Conservation (phyloP, 495 filamentous ascomycete species). For the Tuber brumale region DNA sequence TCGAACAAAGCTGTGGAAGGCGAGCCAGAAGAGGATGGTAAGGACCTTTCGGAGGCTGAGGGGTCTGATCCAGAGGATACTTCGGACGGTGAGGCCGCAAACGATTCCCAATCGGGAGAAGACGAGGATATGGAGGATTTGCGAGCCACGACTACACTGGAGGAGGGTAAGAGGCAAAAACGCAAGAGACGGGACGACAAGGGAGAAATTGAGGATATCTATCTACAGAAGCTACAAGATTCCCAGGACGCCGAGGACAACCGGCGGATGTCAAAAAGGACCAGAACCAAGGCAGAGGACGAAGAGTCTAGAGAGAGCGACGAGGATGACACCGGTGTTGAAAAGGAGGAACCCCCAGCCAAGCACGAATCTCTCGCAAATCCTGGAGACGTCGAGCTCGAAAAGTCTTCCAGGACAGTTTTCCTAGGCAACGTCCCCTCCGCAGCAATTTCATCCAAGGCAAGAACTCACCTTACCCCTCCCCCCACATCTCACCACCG, state of each 20-base stretch:
- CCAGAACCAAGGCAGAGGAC: slow-evolving; percentile 47
- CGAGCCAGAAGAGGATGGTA: slow-evolving; percentile 24
- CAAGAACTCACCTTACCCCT: slow-evolving; percentile 51
- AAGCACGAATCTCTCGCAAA: slow-evolving; percentile 54
- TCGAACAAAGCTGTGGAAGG: slow-evolving; percentile 21
- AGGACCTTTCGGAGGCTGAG: not conserved
- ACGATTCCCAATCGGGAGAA: slow-evolving; percentile 27
- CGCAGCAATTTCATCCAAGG: slow-evolving; percentile 70
- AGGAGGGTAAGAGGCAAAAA: slow-evolving; percentile 53
- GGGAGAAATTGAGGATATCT: slow-evolving; percentile 73
- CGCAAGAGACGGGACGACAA: slow-evolving; percentile 65
- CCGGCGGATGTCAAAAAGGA: slow-evolving; percentile 48
- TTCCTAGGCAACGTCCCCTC: slow-evolving; percentile 89
- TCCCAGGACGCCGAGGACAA: slow-evolving; percentile 48
- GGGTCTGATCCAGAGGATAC: slow-evolving; percentile 18
- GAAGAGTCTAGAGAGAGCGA: slow-evolving; percentile 41
- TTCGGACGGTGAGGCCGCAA: slow-evolving; percentile 43
- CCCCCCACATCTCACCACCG: slow-evolving; percentile 3
- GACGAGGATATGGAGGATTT: slow-evolving; percentile 44
- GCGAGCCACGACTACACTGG: slow-evolving; percentile 36
- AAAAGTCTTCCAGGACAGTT: slow-evolving; percentile 83
- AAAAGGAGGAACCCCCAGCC: slow-evolving; percentile 32
- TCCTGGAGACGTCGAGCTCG: slow-evolving; percentile 54
- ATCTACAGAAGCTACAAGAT: slow-evolving; percentile 68
- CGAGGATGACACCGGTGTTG: slow-evolving; percentile 39